Base-by-base conservation (phyloP, 1,284 basidiomycete species). In the Golubevia sp. region DNA sequence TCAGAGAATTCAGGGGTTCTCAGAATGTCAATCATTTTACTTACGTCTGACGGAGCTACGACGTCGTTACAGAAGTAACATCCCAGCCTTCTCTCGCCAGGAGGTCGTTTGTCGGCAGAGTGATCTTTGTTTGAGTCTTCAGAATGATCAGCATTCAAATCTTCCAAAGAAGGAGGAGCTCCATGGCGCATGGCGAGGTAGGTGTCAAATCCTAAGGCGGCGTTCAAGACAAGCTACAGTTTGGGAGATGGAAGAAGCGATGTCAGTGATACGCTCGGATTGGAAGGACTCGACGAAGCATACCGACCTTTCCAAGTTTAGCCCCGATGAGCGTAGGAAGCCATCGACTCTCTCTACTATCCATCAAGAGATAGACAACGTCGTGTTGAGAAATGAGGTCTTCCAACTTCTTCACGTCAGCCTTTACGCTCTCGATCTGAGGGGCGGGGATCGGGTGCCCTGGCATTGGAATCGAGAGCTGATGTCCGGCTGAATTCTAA, bases 61-160 rank as follows among this genome's bases (percentile, higher is more conserved):
- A 99, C 92, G 74, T 99, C 97, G 73, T 97, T 98, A 85, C 97
- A 99, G 79, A 94, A 99, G 82, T 99, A 99, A 82, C 96, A 99
- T 0, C 96, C 96, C 0, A 81, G 63, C 20, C 77, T 66, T 4
- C 68, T 62, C 25, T 67, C 62, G 11, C 27, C 4, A 30, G 0
- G 56, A 18, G 13, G 61, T 27, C 1, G 54, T 44, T 52, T 56
- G 51, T 52, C 58, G 56, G 27, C 60, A 64, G n/a, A 23, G 8
- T 56, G 59, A 52, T 49, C 11, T 86, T 84, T 20, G 51, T 25
- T 13, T 44, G 48, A 54, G 1, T 83, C 83, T 2, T 81, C 84
- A 21, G 84, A 81, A 1, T 83, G 77, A 18, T 59, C 23, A 38
- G 74, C 67, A 0, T 86, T 80, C 20, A 84, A 83, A 1, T 60